Evolutionary conservation across 2,329 filamentous ascomycete genomes (phyloP), one percentile per base, ranked within the genome.

Genomic region (Talaromyces rugulosus): DNA sequence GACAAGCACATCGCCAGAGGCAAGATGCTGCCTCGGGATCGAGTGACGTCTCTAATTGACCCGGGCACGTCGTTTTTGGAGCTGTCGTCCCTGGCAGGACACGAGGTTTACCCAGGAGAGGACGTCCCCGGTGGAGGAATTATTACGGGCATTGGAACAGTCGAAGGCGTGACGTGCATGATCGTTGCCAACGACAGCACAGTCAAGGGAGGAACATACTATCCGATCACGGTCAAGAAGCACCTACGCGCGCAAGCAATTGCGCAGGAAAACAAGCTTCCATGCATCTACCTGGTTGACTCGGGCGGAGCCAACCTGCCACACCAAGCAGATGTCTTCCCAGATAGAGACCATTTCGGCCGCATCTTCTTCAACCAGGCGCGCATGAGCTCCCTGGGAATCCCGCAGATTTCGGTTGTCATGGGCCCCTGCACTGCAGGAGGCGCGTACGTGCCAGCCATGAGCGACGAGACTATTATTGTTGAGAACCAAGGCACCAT

Each of bases 321-420:
- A 14, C 90, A 97, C 71, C 94, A 99, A 78, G 89, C 93, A 42
- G 91, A 97, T 72, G 94, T 98, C 62, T 98, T 99, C 75, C 95
- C 94, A 1, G 94, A 98, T 75, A 85, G 88, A 66, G 92, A 97
- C 60, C 94, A 98, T 76, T 98, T 99, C 73, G 92, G 94, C 40
- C 91, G 94, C 67, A 96, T 98, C 74, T 99, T 99, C 82, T 99
- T 90, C 83, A 97, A 99, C 79, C 94, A 99, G 77, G 94, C 95
- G 2, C 84, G 91, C 70, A 96, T 98, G 92, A 95, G 90, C 68
- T 85, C 89, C 1, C 80, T 88, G 67, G 92, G 92, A 4, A 96
- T 98, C 64, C 94, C 94, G 1, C 94, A 98, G 73, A 90, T 99
- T 68, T 89, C 91, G 9, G 92, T 97, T 2, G 94, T 99, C 54